Conservation (phyloP, 2,329 filamentous ascomycete genomes). For the Colletotrichum sp. region DNA sequence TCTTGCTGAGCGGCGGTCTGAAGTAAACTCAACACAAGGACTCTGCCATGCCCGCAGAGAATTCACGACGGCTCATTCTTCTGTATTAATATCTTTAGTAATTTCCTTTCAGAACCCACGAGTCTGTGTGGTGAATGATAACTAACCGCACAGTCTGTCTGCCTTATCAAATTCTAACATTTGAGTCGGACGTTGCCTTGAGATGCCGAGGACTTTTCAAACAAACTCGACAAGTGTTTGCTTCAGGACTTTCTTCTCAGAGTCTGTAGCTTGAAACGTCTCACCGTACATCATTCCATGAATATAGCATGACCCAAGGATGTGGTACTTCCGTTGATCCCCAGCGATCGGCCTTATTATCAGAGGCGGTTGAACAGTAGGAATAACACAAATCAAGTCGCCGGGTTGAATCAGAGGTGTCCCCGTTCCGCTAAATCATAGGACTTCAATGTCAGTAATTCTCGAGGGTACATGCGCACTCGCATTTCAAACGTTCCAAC, state of each 20-base stretch:
- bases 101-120: background rate
- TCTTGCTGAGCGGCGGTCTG: constrained; percentile 57
- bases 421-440: background rate
- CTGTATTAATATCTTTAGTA: background rate
- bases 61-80: background rate
- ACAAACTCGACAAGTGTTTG: background rate
- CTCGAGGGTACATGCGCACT: background rate
- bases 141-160: background rate
- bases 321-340: background rate
- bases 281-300: background rate
- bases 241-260: background rate
- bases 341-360: background rate
- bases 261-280: background rate
- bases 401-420: background rate
- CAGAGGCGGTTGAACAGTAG: background rate
- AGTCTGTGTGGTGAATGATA: background rate
- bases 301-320: background rate
- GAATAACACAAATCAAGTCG: background rate
- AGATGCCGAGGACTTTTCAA: background rate
- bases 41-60: background rate
- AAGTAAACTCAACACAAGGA: constrained; percentile 37
- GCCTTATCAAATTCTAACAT: background rate
- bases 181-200: background rate
- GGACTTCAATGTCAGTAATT: background rate
- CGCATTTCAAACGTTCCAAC: background rate